phyloP scores from a whole-genome alignment of 495 filamentous ascomycete genomes.

The Penicillium coffeae region DNA sequence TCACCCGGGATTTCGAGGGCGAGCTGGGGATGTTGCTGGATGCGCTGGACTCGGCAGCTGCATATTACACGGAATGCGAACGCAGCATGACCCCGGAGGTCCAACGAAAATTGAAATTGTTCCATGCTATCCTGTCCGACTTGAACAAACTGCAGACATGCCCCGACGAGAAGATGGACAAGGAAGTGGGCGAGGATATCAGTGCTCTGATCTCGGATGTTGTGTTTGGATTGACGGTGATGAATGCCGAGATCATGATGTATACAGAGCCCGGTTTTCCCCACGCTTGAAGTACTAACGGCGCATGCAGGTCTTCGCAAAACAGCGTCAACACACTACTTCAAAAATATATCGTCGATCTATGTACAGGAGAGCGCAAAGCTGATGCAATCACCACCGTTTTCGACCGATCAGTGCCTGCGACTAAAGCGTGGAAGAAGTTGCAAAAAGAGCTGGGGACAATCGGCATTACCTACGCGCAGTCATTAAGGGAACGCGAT shows the following conservation, averaged over 20 bases:
- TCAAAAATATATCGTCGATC: conserved; percentile 6
- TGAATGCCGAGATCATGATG: conserved; percentile 17
- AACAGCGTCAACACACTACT: conserved; percentile 7
- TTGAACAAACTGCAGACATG: conserved; percentile 13
- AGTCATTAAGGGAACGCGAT: conserved; percentile 6
- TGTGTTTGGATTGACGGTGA: conserved; percentile 10
- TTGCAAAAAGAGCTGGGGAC: conserved; percentile 7
- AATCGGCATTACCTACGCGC: conserved; percentile 7
- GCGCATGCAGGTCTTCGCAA: conserved; percentile 10
- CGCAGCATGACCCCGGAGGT: neutral
- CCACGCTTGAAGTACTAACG: neutral
- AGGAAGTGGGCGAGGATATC: conserved; percentile 10
- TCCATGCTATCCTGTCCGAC: conserved; percentile 10
- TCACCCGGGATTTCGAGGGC: neutral
- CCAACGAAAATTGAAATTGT: conserved; percentile 6
- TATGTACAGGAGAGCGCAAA: conserved; percentile 2
- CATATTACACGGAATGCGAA: neutral
- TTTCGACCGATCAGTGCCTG: conserved; percentile 3
- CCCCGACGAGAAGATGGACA: neutral
- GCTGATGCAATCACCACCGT: neutral
- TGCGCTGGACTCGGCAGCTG: neutral
- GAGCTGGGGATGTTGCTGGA: neutral
- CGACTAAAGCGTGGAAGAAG: conserved; percentile 6
- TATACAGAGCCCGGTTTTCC: neutral
- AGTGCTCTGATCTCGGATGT: conserved; percentile 8